Evolutionary conservation across 306 rosid genomes (phyloP).

Genomic region (apple (Malus domestica)): ASM211411v1 NC_041802.1:24233001-24233500

Average conservation of each 20-base stretch:
- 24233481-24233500: constrained; percentile 3
- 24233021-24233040: no score
- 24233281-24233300: background rate
- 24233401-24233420: no score
- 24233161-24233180: background rate
- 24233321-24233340: background rate
- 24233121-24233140: no score
- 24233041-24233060: no score
- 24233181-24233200: background rate
- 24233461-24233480: background rate
- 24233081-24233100: accelerated
- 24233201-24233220: background rate
- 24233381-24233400: background rate
- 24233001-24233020: no score
- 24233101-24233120: no score
- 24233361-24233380: background rate
- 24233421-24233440: background rate
- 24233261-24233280: no score
- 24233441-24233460: background rate
- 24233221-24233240: background rate
- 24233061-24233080: no score
- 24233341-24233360: background rate
- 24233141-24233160: no score
- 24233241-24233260: background rate
- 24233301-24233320: background rate